A percentile compares a stretch with the other conserved stretches of the same genome.
These are phyloP conservation scores for Capsicum chinense DNA, from an alignment of 257 asterid genomes.

Conservation along the genomic window DNA sequence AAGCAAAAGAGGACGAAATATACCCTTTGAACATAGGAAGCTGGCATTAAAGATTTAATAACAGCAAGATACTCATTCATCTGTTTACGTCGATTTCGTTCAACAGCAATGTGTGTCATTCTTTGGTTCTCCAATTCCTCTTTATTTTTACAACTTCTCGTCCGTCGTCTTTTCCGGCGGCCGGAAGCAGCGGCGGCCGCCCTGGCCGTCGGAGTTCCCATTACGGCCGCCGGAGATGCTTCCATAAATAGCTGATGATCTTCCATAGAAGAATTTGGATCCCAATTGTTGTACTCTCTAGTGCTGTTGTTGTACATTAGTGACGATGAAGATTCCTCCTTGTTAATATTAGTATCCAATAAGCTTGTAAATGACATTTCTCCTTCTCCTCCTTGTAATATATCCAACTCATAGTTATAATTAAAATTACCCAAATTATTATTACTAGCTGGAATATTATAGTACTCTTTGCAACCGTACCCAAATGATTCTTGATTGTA, in stretches of 20 bases:
- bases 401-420: slow-evolving; percentile 34
- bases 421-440: slow-evolving; percentile 20
- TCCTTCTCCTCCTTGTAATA: slow-evolving; percentile 34
- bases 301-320: slow-evolving; percentile 14
- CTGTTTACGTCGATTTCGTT: slow-evolving; percentile 49
- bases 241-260: slow-evolving; percentile 9
- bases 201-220: slow-evolving; percentile 5
- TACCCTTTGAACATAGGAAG: slow-evolving; percentile 57
- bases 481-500: slow-evolving; percentile 45
- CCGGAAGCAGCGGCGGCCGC: background rate
- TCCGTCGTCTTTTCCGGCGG: slow-evolving; percentile 51
- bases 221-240: slow-evolving; percentile 22
- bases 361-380: slow-evolving; percentile 36
- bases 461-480: slow-evolving; percentile 43
- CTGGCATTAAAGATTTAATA: slow-evolving; percentile 53
- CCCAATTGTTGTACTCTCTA: slow-evolving; percentile 29
- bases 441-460: slow-evolving; percentile 25
- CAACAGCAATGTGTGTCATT: slow-evolving; percentile 61
- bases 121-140: slow-evolving; percentile 56
- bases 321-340: slow-evolving; percentile 41
- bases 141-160: slow-evolving; percentile 44
- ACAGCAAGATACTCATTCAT: slow-evolving; percentile 57
- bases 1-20: background rate
- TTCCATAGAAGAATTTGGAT: slow-evolving; percentile 42
- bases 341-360: slow-evolving; percentile 24